Base-by-base conservation (phyloP, 1,284 basidiomycete genomes). In the Apiotrichum laibachii region DNA sequence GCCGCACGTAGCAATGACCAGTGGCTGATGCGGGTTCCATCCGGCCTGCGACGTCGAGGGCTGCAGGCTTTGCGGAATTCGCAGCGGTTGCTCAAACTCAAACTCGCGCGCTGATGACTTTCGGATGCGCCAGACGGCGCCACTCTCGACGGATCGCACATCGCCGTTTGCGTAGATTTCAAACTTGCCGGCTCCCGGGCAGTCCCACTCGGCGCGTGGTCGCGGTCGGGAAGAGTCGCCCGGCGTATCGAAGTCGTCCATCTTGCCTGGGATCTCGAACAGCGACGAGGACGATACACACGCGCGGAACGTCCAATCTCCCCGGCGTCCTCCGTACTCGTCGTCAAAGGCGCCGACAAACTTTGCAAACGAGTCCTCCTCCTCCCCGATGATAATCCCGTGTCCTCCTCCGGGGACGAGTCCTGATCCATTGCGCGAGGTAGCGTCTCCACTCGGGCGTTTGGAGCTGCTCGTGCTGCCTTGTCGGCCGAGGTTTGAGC, bases 331-430 rank as follows among this genome's bases (percentile, higher is more conserved):
- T 46, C 72, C 78, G 57, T 79, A 80, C 48, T 80, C 78, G 55
- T 79, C 72, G 51, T 80, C 79, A 52, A 77, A 77, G 34, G 75
- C 72, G 31, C 78, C 77, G n/a, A 80, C 78, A 62, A 80, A 80
- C 53, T 77, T 77, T 45, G 77, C 76, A 62, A 80, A 80, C 15
- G 73, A 71, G 62, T 80, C 79, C 59, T 79, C 78, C 12, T 77
- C 75, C 39, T 77, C 26, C 65, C 65, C 49, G 4, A 12, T 16
- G 40, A 4, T 16, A 4, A 12, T 16, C 18, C 40, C 40, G 31
- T 5, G 2, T 49, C 60, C 33, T 63, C 40, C 35, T 11, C 43
- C 43, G n/a, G 19, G 13, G 37, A 11, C 15, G 37, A 37, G 12
- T 11, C 37, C 37, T 39, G 44, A 21, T 26, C 49, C 49, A 50